Evolutionary conservation across 1,139 yeast species (phyloP).

Genomic region (Scheffersomyces segobiensis): DNA sequence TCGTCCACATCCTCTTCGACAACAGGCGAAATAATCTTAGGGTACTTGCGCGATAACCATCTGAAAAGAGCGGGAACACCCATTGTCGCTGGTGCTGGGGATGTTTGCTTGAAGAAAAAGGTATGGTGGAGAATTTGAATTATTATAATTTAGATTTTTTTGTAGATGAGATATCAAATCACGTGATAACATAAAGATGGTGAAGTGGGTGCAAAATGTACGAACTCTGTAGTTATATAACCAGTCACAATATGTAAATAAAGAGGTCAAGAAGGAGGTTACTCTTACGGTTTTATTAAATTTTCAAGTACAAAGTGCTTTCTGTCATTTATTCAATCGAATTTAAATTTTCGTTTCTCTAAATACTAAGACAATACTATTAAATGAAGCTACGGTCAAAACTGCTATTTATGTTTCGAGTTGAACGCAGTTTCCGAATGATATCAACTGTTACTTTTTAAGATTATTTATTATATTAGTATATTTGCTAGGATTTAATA

Average conservation of each 20-base stretch:
- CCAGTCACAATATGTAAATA: too few species aligned
- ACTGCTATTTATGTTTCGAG: too few species aligned
- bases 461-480: too few species aligned
- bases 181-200: not conserved
- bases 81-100: constrained; percentile 21
- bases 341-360: too few species aligned
- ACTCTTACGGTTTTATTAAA: not conserved
- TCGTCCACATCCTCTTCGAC: constrained; percentile 73
- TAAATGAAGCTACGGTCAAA: too few species aligned
- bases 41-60: constrained; percentile 92
- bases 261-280: not conserved
- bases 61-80: constrained; percentile 97
- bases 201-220: not conserved
- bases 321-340: too few species aligned
- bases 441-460: not conserved
- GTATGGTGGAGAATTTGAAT: not conserved
- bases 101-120: not conserved
- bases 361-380: too few species aligned
- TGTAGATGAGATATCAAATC: not conserved
- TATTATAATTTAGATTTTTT: not conserved
- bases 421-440: too few species aligned
- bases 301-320: too few species aligned
- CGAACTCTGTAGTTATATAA: too few species aligned
- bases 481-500: too few species aligned
- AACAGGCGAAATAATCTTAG: constrained; percentile 90